Evolutionary conservation across 2,329 filamentous ascomycete genomes (phyloP).

Genomic region (Colletotrichum limetticola): DNA sequence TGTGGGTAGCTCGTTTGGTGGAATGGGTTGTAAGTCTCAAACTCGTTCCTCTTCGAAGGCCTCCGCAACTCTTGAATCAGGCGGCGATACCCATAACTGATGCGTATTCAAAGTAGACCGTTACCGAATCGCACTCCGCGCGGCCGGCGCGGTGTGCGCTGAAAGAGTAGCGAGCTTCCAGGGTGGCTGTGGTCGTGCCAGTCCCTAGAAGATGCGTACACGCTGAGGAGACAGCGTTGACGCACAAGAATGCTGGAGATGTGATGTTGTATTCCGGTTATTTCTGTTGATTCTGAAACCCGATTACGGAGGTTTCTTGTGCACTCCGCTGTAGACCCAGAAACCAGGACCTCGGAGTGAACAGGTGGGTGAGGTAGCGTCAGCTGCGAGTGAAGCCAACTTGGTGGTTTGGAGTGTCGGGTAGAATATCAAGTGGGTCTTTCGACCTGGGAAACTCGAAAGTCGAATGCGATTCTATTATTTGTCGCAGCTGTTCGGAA

Average conservation of each 20-base stretch:
- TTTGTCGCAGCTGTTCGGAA: not conserved
- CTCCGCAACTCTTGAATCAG: slow-evolving; percentile 31
- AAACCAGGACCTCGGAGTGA: slow-evolving; percentile 92
- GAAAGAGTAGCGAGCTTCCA: slow-evolving; percentile 17
- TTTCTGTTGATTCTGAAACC: slow-evolving; percentile 41
- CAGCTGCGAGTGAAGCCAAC: slow-evolving; percentile 87
- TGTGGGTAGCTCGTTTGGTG: not conserved
- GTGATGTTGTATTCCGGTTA: not conserved
- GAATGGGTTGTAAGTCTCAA: not conserved
- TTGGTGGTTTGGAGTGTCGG: slow-evolving; percentile 74
- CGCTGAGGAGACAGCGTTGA: slow-evolving; percentile 8
- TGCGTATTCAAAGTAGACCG: slow-evolving; percentile 13
- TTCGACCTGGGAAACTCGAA: slow-evolving; percentile 23
- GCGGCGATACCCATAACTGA: slow-evolving; percentile 34
- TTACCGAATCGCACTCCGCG: slow-evolving; percentile 28
- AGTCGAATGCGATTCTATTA: not conserved
- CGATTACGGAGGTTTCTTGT: slow-evolving; percentile 98
- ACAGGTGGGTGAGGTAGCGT: slow-evolving; percentile 79
- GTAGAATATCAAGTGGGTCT: slow-evolving; percentile 32
- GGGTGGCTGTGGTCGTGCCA: not conserved
- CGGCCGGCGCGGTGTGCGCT: slow-evolving; percentile 33
- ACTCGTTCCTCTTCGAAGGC: slow-evolving; percentile 26
- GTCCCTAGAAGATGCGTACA: not conserved
- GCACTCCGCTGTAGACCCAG: slow-evolving; percentile 96
- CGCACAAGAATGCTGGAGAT: not conserved